Percentiles rank a stretch among this genome's conserved stretches.
phyloP scores from a whole-genome alignment of 345 rosid species.

The Erucastrum elatum region DNA sequence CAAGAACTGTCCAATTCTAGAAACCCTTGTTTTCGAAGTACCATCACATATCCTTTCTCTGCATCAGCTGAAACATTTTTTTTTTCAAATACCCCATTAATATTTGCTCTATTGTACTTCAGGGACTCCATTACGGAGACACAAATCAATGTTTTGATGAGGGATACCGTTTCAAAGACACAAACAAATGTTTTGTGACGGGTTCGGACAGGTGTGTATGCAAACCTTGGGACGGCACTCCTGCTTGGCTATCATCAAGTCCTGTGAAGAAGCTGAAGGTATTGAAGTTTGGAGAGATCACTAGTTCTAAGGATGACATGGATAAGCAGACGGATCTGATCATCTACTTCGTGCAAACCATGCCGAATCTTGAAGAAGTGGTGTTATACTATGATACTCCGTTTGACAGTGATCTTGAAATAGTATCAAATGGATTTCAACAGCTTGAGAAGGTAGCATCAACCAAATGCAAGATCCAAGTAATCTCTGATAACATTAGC shows the following conservation, averaged over 20 bases:
- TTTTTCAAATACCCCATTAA: too few species aligned
- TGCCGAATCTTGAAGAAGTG: conserved; percentile 35
- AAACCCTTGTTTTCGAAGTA: conserved; percentile 28
- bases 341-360: conserved; percentile 10
- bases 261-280: conserved; percentile 30
- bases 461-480: conserved; percentile 25
- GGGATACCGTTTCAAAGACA: background rate
- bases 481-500: conserved; percentile 29
- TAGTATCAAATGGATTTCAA: conserved; percentile 1
- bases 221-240: conserved; percentile 22
- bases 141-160: background rate
- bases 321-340: conserved; percentile 16
- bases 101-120: background rate
- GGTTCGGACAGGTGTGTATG: conserved; percentile 3
- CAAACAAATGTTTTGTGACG: conserved; percentile 1
- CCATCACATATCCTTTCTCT: background rate
- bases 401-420: conserved; percentile 5
- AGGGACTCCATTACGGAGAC: conserved; percentile 32
- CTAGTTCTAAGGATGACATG: conserved; percentile 5
- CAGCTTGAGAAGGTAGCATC: conserved; percentile 27
- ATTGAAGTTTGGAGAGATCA: conserved; percentile 21
- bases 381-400: conserved; percentile 11
- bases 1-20: conserved; percentile 26
- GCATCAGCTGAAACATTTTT: background rate
- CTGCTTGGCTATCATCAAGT: conserved; percentile 15